phyloP scores from a whole-genome alignment of 352 stramenopile species.

The Pythium dissimile region DNA sequence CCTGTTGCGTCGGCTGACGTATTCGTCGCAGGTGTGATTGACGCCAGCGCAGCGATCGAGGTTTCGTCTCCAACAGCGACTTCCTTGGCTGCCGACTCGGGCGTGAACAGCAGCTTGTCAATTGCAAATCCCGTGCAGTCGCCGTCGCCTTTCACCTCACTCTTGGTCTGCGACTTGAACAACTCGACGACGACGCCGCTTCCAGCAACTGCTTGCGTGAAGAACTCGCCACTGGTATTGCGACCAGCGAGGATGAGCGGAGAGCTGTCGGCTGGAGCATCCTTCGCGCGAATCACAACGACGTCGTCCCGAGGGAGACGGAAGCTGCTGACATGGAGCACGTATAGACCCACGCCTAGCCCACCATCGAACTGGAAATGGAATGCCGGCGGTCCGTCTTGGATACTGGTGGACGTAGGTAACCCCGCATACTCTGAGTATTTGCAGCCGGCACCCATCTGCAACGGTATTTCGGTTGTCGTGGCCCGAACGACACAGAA shows the following conservation, averaged over 20 bases:
- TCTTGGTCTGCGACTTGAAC: slow-evolving; percentile 27
- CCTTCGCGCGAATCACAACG: slow-evolving; percentile 35
- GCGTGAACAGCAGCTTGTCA: slow-evolving; percentile 41
- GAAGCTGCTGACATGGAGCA: slow-evolving; percentile 57
- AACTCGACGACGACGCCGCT: slow-evolving; percentile 49
- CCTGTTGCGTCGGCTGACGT: neutral
- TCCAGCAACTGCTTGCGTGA: slow-evolving; percentile 41
- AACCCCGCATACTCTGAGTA: slow-evolving; percentile 54
- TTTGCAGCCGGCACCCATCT: slow-evolving; percentile 42
- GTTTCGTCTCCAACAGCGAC: slow-evolving; percentile 13
- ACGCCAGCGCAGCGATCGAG: slow-evolving; percentile 10
- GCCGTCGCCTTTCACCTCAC: no score
- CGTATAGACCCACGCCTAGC: slow-evolving; percentile 51
- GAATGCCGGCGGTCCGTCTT: slow-evolving; percentile 27
- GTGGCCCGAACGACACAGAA: neutral
- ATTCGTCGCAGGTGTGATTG: neutral
- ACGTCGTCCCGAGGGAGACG: slow-evolving; percentile 44
- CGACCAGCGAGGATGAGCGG: slow-evolving; percentile 30
- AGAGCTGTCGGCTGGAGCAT: slow-evolving; percentile 17
- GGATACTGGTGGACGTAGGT: neutral
- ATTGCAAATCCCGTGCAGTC: slow-evolving; percentile 54
- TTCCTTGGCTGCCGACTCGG: slow-evolving; percentile 27
- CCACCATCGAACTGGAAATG: slow-evolving; percentile 42
- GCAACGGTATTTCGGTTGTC: slow-evolving; percentile 6
- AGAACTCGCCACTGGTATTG: slow-evolving; percentile 56